Evolutionary conservation across 1,139 yeast species (phyloP).

Genomic region (Magnusiomyces tetraspermus): DNA sequence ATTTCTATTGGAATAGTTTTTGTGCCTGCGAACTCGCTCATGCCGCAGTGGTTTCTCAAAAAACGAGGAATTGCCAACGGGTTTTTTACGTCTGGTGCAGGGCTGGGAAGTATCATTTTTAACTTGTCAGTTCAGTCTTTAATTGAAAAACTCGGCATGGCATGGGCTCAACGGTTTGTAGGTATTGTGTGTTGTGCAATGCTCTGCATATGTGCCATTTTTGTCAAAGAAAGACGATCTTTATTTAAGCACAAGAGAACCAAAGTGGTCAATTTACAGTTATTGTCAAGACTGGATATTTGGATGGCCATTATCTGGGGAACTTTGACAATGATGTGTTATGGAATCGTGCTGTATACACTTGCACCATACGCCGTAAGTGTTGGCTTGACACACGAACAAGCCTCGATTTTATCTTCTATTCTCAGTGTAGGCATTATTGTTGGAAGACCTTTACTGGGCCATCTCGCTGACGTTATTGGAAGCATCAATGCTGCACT

Average conservation of each 20-base stretch:
- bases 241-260: constrained; percentile 21
- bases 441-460: constrained; percentile 58
- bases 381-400: constrained; percentile 45
- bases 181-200: constrained; percentile 38
- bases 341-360: constrained; percentile 51
- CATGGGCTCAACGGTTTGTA: constrained; percentile 59
- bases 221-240: constrained; percentile 31
- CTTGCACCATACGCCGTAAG: constrained; percentile 53
- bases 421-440: constrained; percentile 54
- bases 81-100: constrained; percentile 32
- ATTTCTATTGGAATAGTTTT: constrained; percentile 50
- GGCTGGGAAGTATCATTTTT: constrained; percentile 31
- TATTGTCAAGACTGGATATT: constrained; percentile 32
- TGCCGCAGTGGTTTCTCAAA: constrained; percentile 55
- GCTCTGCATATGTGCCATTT: constrained; percentile 32
- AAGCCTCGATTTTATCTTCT: constrained; percentile 55
- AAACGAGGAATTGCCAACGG: constrained; percentile 49
- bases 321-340: constrained; percentile 45
- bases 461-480: constrained; percentile 45
- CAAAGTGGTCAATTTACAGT: constrained; percentile 20
- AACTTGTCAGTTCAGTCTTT: constrained; percentile 35
- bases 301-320: constrained; percentile 45
- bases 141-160: constrained; percentile 44
- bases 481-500: constrained; percentile 51
- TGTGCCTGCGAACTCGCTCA: constrained; percentile 47